Base-by-base conservation (phyloP, 202 grass and related monocot species). In the Musa balbisiana region DNA sequence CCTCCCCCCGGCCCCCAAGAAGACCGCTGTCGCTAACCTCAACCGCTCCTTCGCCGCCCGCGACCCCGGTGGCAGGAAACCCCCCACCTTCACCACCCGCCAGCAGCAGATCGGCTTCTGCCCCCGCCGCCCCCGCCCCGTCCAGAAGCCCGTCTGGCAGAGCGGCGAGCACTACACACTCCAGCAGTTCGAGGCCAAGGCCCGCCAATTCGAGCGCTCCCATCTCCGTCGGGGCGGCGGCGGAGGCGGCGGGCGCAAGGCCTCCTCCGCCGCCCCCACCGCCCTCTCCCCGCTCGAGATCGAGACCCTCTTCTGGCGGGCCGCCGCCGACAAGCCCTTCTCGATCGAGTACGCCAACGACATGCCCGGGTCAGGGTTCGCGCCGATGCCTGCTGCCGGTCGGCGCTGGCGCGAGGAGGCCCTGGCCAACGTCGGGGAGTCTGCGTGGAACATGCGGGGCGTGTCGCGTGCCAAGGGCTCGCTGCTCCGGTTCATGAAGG, bases 241-340 rank as follows among this genome's bases (percentile, higher is more conserved):
- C 6, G 53, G 58, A 20, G 20, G 33, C 60, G 62, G 73, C 20
- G 73, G 78, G 43, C 82, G 84, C 17, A 69, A 26, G 49, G 74
- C 33, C 33, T 43, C 33, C 5, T 43, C 33, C 5, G 33, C 33
- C 33, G 33, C 64, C 26, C 24, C 33, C 5, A 8, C 85, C 24
- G 73, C 78, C 26, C 87, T 91, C 62, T 70, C 94, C n/a, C 86
- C 82, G 52, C 89, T 95, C 69, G 86, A 99, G 50, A 49, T 88
- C 24, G 95, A 99, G 68, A 80, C 87, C 23, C 89, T 99, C 80
- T 99, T 99, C 88, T 99, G 91, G 91, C 75, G 85, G 62, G 58
- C 80, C 2, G 49, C 71, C 6, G 80, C 87, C 21, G 91, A 92
- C 80, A 84, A 85, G 23, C 91, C 95, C 9, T 64, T 92, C 55